Conservation (phyloP, 2,329 filamentous ascomycete genomes). For the Talaromyces marneffei region DNA sequence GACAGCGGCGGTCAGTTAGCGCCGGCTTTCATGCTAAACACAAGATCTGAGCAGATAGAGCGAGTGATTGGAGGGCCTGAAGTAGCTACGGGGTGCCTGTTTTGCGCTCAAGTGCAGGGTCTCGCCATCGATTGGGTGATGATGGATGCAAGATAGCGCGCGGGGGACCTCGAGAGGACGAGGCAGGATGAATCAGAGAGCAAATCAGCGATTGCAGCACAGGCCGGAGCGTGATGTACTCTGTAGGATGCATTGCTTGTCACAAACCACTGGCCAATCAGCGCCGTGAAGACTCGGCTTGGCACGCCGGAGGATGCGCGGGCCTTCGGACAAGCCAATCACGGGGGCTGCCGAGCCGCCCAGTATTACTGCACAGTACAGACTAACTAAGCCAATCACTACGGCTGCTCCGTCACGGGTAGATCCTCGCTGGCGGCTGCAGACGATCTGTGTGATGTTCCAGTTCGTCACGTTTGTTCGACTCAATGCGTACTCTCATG, state of each 20-base stretch:
- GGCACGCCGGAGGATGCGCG: not conserved
- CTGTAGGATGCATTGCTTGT: constrained; percentile 11
- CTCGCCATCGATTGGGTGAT: constrained; percentile 2
- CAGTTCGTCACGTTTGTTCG: not conserved
- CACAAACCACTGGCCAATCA: constrained; percentile 9
- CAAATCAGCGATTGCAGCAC: constrained; percentile 2
- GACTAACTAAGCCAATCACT: not conserved
- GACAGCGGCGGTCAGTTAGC: constrained; percentile 20
- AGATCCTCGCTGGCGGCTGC: not conserved
- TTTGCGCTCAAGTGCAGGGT: constrained; percentile 7
- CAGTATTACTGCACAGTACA: not conserved
- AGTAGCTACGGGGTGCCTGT: constrained; percentile 6
- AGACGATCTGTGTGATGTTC: not conserved
- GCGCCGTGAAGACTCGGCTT: not conserved
- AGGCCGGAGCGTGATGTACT: not conserved
- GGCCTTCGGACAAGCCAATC: constrained; percentile 5
- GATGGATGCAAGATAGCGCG: not conserved
- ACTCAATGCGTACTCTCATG: not conserved
- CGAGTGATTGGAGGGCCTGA: constrained; percentile 6
- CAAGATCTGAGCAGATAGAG: not conserved
- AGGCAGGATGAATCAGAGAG: not conserved
- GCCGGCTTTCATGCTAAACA: constrained; percentile 20
- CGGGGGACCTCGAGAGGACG: not conserved
- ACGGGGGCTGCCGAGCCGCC: constrained; percentile 6
- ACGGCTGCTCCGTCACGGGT: not conserved